These are phyloP conservation scores for Silybum marianum DNA, from an alignment of 129 eudicot species.

Conservation along the genomic window DNA sequence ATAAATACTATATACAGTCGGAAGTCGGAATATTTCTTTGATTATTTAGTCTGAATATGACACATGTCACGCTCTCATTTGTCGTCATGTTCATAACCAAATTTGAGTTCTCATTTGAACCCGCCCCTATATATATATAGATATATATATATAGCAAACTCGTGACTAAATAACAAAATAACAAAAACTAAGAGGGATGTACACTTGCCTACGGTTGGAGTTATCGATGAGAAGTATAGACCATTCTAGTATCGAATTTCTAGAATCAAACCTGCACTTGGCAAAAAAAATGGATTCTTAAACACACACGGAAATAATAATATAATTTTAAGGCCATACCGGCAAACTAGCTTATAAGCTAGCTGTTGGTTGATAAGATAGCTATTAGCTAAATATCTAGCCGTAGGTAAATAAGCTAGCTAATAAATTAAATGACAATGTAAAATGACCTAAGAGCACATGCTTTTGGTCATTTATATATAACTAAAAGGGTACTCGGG, in stretches of 20 bases:
- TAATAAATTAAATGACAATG: not conserved
- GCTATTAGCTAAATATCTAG: not conserved
- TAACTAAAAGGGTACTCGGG: no score
- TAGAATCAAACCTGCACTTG: constrained; percentile 72
- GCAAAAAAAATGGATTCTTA: constrained; percentile 9
- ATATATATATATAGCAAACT: constrained; percentile 18
- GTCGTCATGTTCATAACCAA: no score
- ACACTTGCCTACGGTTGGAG: constrained; percentile 84
- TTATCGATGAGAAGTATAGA: constrained; percentile 79
- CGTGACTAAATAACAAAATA: constrained; percentile 5
- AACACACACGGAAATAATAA: not conserved
- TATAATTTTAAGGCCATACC: not conserved
- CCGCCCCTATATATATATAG: no score
- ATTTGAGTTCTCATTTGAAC: no score
- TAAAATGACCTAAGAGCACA: not conserved
- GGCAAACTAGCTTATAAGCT: not conserved
- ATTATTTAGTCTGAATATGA: no score
- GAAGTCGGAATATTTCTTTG: no score
- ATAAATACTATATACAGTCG: no score
- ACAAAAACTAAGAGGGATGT: not conserved
- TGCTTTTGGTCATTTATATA: not conserved
- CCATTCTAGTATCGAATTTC: constrained; percentile 77
- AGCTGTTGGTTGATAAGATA: not conserved
- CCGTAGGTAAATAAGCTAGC: not conserved
- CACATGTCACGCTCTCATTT: no score